Percentiles rank a stretch among this genome's conserved stretches.
Conservation (phyloP, 1,139 yeast species). For the Scheffersomyces insectosa region DNA sequence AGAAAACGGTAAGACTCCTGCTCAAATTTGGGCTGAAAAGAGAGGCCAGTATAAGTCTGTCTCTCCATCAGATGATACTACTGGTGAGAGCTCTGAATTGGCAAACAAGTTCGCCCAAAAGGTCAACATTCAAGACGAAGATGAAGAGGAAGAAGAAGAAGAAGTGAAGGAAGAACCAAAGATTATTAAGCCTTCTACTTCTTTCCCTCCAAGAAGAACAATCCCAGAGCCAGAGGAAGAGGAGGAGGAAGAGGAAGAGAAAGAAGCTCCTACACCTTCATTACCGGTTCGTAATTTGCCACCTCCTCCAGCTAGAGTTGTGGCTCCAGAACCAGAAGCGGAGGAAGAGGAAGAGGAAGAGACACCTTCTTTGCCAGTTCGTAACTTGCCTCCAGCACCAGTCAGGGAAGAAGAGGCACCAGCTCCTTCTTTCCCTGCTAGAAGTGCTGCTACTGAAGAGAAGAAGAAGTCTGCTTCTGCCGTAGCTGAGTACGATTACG, state of each 20-base stretch:
- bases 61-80: slow-evolving; percentile 21
- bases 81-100: slow-evolving; percentile 3
- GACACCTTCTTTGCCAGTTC: slow-evolving; percentile 16
- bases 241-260: slow-evolving; percentile 20
- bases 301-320: slow-evolving; percentile 14
- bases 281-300: slow-evolving; percentile 27
- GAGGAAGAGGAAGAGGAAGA: slow-evolving; percentile 17
- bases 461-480: slow-evolving; percentile 42
- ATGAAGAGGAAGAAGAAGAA: slow-evolving; percentile 14
- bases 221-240: slow-evolving; percentile 26
- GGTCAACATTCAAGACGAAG: slow-evolving; percentile 4
- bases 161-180: slow-evolving; percentile 25
- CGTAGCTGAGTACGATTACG: slow-evolving; percentile 66
- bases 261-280: slow-evolving; percentile 18
- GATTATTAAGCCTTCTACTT: slow-evolving; percentile 25
- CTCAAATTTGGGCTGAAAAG: slow-evolving; percentile 94
- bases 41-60: slow-evolving; percentile 63
- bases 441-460: slow-evolving; percentile 8
- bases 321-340: slow-evolving; percentile 12
- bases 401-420: slow-evolving; percentile 9
- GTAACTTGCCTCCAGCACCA: slow-evolving; percentile 24
- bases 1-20: slow-evolving; percentile 85
- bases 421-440: slow-evolving; percentile 9
- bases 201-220: slow-evolving; percentile 11
- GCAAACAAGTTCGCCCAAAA: slow-evolving; percentile 7